A percentile compares a stretch with the other conserved stretches of the same genome.
These are phyloP conservation scores for Platismatia glauca DNA, from an alignment of 495 filamentous ascomycete genomes.

Conservation along the genomic window DNA sequence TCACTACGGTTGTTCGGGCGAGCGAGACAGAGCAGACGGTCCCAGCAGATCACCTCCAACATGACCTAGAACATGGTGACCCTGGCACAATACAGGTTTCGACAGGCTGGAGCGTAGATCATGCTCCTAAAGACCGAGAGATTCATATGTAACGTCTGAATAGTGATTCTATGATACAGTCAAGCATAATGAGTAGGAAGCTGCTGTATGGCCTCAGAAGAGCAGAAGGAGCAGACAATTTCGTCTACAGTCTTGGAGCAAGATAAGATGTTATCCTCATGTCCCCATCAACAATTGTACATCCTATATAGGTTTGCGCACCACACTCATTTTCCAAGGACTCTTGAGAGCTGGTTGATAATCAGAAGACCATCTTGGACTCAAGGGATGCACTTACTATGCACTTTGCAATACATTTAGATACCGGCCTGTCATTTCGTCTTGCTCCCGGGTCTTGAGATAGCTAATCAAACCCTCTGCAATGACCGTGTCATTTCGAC, in stretches of 20 bases:
- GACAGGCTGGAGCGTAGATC: background rate
- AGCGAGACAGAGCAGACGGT: background rate
- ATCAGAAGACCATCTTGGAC: background rate
- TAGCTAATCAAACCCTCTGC: background rate
- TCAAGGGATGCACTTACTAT: background rate
- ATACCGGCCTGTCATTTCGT: background rate
- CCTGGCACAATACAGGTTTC: background rate
- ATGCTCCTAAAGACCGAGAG: background rate
- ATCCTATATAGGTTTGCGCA: conserved; percentile 12
- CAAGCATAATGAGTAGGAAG: background rate
- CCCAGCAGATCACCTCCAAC: background rate
- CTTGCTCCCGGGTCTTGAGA: background rate
- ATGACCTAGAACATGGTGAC: background rate
- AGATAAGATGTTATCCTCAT: conserved; percentile 9
- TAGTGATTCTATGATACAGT: too few relatives aligned
- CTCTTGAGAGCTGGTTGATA: background rate
- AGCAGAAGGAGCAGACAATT: too few relatives aligned
- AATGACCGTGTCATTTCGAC: background rate
- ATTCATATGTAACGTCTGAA: too few relatives aligned
- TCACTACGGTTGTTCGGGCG: background rate
- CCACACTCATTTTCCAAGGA: background rate
- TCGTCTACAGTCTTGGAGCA: background rate
- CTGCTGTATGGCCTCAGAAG: background rate
- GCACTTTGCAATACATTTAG: background rate
- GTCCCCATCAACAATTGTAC: background rate